Evolutionary conservation across 2,329 filamentous ascomycete genomes (phyloP).

Genomic region (Botrytis galanthina): DNA sequence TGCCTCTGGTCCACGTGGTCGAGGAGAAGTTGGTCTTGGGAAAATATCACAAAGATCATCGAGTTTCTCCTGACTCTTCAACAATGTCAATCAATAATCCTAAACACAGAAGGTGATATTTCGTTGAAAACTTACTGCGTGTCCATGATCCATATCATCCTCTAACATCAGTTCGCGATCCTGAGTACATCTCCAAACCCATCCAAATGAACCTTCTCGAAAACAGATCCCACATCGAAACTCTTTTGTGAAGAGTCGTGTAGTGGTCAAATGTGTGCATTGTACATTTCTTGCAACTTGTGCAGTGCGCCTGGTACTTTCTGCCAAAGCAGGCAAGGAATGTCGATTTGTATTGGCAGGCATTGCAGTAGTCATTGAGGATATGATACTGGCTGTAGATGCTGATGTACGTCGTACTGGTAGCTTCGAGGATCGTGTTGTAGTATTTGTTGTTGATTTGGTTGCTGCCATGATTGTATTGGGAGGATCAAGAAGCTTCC

Average conservation of each 20-base stretch:
- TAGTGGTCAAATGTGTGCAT: constrained; percentile 70
- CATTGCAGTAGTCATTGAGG: constrained; percentile 10
- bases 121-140: constrained; percentile 30
- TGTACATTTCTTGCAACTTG: constrained; percentile 23
- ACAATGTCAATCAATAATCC: constrained; percentile 30
- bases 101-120: not conserved
- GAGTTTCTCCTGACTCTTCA: constrained; percentile 26
- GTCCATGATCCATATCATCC: constrained; percentile 38
- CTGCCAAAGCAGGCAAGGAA: constrained; percentile 13
- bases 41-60: constrained; percentile 33
- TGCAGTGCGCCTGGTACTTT: not conserved
- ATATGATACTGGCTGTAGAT: constrained; percentile 14
- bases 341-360: not conserved
- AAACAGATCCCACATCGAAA: constrained; percentile 59
- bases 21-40: constrained; percentile 25
- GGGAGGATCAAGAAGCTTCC: not conserved
- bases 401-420: constrained; percentile 8
- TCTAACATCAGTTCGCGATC: constrained; percentile 52
- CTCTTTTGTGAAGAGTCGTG: constrained; percentile 57
- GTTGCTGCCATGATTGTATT: constrained; percentile 10
- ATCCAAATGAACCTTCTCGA: constrained; percentile 58
- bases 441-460: not conserved
- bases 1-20: constrained; percentile 30
- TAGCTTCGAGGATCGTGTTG: not conserved
- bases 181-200: constrained; percentile 71